phyloP scores from a whole-genome alignment of 1,139 yeast genomes.

The Protomyces macrosporus region DNA sequence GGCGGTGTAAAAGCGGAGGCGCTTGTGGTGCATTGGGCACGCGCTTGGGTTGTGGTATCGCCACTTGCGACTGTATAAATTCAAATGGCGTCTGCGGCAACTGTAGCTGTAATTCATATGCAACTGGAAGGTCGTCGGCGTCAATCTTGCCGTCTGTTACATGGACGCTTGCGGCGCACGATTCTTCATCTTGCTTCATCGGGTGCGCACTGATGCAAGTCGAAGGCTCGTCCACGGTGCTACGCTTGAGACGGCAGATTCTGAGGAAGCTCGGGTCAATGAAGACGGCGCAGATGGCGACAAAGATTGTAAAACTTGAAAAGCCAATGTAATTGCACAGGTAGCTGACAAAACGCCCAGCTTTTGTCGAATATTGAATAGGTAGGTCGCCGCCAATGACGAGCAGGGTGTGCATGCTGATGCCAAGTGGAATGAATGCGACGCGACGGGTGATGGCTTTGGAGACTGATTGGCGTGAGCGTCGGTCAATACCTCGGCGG shows the following conservation, averaged over 20 bases:
- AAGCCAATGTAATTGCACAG: slow-evolving; percentile 10
- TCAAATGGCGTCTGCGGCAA: too few relatives aligned
- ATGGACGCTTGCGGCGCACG: too few relatives aligned
- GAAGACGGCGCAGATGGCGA: slow-evolving; percentile 4
- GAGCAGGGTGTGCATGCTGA: slow-evolving; percentile 3
- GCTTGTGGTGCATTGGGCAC: too few relatives aligned
- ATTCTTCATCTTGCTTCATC: too few relatives aligned
- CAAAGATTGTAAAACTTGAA: background rate
- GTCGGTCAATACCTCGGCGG: background rate
- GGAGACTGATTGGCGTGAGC: background rate
- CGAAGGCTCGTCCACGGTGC: background rate
- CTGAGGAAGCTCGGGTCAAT: slow-evolving; percentile 7
- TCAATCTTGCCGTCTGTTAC: too few relatives aligned
- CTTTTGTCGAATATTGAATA: background rate
- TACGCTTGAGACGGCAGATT: background rate
- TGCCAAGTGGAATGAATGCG: slow-evolving; percentile 1
- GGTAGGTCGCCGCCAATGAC: slow-evolving; percentile 17
- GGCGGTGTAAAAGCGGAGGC: too few relatives aligned
- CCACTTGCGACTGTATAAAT: too few relatives aligned
- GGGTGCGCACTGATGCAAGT: too few relatives aligned
- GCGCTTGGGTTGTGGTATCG: too few relatives aligned
- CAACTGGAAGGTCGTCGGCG: too few relatives aligned
- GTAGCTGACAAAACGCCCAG: slow-evolving; percentile 2
- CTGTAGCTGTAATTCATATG: too few relatives aligned
- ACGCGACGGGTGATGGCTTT: slow-evolving; percentile 7